Conservation (phyloP, 2,329 filamentous ascomycete species). For the Pyrenochaeta sp. region DNA sequence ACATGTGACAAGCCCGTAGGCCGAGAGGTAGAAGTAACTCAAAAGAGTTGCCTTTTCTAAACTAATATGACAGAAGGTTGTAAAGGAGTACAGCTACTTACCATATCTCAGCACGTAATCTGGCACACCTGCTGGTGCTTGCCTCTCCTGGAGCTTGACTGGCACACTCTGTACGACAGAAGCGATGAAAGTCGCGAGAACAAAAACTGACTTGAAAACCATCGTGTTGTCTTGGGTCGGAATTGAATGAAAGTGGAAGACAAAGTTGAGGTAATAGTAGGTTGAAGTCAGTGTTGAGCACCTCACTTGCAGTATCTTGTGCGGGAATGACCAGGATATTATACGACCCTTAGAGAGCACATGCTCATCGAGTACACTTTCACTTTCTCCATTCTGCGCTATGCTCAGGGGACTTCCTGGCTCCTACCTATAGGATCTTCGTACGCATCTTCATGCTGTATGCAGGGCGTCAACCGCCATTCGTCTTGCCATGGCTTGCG, state of each 20-base stretch:
- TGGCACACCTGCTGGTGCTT: constrained; percentile 39
- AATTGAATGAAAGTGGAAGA: constrained; percentile 1
- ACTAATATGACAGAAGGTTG: not conserved
- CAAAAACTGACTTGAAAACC: constrained; percentile 16
- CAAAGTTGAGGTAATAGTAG: not conserved
- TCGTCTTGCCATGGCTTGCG: not conserved
- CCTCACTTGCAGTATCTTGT: not conserved
- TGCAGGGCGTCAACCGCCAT: not conserved
- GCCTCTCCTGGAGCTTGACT: constrained; percentile 23
- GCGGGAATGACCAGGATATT: not conserved
- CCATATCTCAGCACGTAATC: constrained; percentile 52
- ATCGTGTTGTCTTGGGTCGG: constrained; percentile 12
- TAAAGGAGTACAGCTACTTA: constrained; percentile 18
- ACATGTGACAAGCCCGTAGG: not conserved
- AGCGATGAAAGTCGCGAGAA: constrained; percentile 15
- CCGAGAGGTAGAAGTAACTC: not conserved
- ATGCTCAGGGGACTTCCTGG: not conserved
- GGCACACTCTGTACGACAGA: constrained; percentile 27
- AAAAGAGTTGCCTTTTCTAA: not conserved
- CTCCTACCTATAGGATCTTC: constrained; percentile 1
- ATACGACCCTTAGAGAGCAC: constrained; percentile 1
- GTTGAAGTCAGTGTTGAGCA: not conserved
- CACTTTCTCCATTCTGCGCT: not conserved
- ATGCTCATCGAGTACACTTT: not conserved
- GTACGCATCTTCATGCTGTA: not conserved